Evolutionary conservation across 495 filamentous ascomycete species (phyloP), one percentile per base, ranked within the genome.

Genomic region (Cercophora newfieldiana): DNA sequence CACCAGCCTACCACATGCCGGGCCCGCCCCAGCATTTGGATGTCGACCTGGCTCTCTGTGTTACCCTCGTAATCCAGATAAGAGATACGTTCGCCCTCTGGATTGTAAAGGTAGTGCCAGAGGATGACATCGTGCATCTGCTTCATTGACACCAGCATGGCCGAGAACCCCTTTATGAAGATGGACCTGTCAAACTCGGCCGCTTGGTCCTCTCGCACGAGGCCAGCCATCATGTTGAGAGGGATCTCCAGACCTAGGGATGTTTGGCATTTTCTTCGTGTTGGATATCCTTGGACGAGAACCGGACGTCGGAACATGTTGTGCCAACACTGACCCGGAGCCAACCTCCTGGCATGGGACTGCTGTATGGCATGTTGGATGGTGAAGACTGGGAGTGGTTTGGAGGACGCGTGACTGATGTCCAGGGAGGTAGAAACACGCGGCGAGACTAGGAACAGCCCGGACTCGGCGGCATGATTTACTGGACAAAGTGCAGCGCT

Each of bases 201-300:
- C 6, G 31, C 19, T 7, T 14, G 5, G 1, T 16, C 4, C 12
- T 25, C 10, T 1, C 29, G 12, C 10, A 49, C 22, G 16, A 63
- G 49, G 10, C 12, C 25, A 16, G 49, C 48, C 26, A 63, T 44
- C 18, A 55, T 47, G 3, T 55, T 44, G 7, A 63, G 28, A 10
- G 61, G 19, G 18, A 55, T 28, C 6, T 63, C 61, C 25, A 63
- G 16, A 21, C 61, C 61, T 5, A 19, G 30, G 18, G 25, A 25
- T 0, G 0, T 7, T 7, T 19, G 10, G n/a, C 16, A 1, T 1
- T 28, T 24, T 16, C 49, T 48, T 12, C 25, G 28, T 28, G 54
- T 63, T 14, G 48, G 61, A 18, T 54, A 63, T 1, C 61, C 61
- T 26, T 30, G 3, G 8, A 63, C 61, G 28, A 63, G 7, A 30